phyloP scores from a whole-genome alignment of 78 protist species.

The Anaeramoeba flamelloides region DNA sequence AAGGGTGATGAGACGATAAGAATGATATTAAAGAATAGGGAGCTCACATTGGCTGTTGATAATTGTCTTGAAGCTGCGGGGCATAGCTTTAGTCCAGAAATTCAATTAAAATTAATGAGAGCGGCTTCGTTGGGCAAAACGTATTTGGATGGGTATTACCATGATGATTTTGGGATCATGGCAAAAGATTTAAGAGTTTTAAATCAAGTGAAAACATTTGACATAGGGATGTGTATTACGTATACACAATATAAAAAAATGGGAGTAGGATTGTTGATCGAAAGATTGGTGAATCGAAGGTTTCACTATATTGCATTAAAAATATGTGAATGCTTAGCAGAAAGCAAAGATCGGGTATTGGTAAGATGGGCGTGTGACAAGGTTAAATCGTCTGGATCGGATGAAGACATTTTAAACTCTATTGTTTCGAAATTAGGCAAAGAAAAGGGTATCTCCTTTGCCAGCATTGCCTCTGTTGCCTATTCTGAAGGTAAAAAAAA shows the following conservation, averaged over 20 bases:
- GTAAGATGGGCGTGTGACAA: neutral
- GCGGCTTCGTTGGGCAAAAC: neutral
- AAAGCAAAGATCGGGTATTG: neutral
- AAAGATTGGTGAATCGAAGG: neutral
- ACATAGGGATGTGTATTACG: neutral
- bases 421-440: neutral
- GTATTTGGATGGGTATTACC: neutral
- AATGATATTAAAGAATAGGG: neutral
- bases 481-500: neutral
- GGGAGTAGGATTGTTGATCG: neutral
- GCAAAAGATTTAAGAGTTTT: neutral
- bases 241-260: neutral
- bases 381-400: neutral
- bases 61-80: neutral
- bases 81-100: neutral
- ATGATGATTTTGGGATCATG: neutral
- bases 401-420: neutral
- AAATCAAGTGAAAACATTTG: neutral
- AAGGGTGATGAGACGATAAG: neutral
- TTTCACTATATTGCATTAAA: neutral
- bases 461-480: neutral
- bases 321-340: neutral
- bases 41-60: neutral
- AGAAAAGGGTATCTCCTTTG: neutral
- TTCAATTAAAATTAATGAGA: neutral